Conservation (phyloP, 129 eudicot genomes). For the Chrysanthemum makinoi region DNA sequence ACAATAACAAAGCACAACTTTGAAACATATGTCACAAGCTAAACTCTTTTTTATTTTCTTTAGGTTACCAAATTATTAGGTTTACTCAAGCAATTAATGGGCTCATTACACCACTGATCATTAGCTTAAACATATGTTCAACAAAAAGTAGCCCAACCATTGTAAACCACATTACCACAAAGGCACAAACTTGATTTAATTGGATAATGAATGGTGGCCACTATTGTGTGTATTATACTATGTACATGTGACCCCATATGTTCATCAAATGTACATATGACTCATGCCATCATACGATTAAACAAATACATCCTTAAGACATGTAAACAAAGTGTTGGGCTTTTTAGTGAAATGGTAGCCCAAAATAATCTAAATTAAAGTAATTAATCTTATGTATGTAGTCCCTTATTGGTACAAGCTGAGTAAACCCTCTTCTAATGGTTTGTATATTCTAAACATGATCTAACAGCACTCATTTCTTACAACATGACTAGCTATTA, state of each 20-base stretch:
- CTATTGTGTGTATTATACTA: conserved; percentile 23
- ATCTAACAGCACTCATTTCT: neutral
- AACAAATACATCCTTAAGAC: conserved; percentile 32
- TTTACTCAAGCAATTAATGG: neutral
- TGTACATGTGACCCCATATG: conserved; percentile 35
- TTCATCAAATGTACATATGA: conserved; percentile 26
- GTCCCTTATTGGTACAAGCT: conserved; percentile 32
- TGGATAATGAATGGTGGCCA: conserved; percentile 20
- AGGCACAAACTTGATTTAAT: conserved; percentile 5
- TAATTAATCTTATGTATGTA: conserved; percentile 13
- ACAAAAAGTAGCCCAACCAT: conserved; percentile 22
- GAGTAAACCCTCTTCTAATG: conserved; percentile 9
- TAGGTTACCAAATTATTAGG: neutral
- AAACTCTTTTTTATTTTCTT: no score
- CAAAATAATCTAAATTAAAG: conserved; percentile 27
- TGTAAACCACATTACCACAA: conserved; percentile 5
- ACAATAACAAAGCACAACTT: neutral
- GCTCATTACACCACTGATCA: conserved; percentile 15
- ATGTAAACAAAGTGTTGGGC: conserved; percentile 40
- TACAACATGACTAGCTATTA: conserved; percentile 6
- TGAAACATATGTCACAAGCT: neutral
- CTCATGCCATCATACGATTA: conserved; percentile 35
- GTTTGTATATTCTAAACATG: conserved; percentile 13
- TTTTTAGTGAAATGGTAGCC: conserved; percentile 33
- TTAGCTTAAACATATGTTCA: conserved; percentile 15